phyloP scores from a whole-genome alignment of 1,139 yeast genomes.

The Yamadazyma sp. region DNA sequence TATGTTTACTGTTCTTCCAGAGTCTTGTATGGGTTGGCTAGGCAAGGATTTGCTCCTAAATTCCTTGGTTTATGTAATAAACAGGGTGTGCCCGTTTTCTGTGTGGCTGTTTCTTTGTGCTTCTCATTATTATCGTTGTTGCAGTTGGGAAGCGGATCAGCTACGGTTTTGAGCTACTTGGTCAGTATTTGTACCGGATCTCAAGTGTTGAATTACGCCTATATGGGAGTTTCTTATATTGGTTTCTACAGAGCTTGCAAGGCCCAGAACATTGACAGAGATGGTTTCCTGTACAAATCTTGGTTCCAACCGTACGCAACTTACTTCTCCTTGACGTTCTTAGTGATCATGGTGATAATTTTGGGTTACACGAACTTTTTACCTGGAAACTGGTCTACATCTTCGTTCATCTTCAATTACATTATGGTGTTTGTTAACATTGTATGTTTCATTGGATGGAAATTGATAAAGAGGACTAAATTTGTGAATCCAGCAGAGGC shows the following conservation, averaged over 20 bases:
- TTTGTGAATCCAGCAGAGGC: constrained; percentile 28
- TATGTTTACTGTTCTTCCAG: constrained; percentile 41
- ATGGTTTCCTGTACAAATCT: constrained; percentile 66
- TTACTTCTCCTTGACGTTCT: constrained; percentile 36
- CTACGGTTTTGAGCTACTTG: constrained; percentile 72
- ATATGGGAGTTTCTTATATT: constrained; percentile 61
- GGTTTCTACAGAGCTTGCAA: constrained; percentile 60
- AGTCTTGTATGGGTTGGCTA: constrained; percentile 36
- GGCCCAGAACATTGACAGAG: constrained; percentile 63
- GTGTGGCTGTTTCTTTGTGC: constrained; percentile 62
- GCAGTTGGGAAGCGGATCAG: constrained; percentile 55
- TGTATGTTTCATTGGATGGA: constrained; percentile 26
- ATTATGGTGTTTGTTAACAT: constrained; percentile 32
- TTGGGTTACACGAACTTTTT: constrained; percentile 38
- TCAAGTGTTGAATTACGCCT: constrained; percentile 67
- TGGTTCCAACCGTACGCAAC: constrained; percentile 77
- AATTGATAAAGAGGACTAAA: constrained; percentile 26
- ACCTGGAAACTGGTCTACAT: constrained; percentile 28
- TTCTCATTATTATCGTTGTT: constrained; percentile 60
- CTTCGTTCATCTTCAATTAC: constrained; percentile 40
- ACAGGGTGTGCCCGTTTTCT: constrained; percentile 25
- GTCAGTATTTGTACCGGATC: constrained; percentile 76
- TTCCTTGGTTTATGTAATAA: constrained; percentile 32
- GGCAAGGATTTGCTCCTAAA: constrained; percentile 37
- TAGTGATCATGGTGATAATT: constrained; percentile 34